Conservation (phyloP, 257 asterid species). For the Fraxinus cuspidata region DNA sequence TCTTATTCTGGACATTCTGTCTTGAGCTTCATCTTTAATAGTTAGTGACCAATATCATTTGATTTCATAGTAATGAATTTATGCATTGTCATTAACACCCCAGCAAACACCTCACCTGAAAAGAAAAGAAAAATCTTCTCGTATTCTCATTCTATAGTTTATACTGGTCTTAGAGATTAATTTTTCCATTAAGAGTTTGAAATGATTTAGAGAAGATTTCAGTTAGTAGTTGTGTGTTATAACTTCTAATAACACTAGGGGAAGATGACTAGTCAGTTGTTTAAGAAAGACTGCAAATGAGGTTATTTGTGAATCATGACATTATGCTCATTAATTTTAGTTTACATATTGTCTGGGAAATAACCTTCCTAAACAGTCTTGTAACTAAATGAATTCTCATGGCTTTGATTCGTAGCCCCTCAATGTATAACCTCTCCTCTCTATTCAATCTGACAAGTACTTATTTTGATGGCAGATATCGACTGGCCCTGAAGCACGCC, state of each 20-base stretch:
- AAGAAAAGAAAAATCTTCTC: not conserved
- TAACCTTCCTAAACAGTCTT: not conserved
- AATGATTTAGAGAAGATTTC: not conserved
- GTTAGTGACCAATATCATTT: not conserved
- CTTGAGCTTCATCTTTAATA: not conserved
- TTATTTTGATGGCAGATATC: slow-evolving; percentile 58
- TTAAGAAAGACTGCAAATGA: not conserved
- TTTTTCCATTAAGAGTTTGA: not conserved
- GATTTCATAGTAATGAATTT: not conserved
- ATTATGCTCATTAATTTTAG: not conserved
- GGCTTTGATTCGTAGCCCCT: not conserved
- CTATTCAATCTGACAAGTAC: not conserved
- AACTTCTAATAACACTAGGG: not conserved
- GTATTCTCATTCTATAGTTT: not conserved
- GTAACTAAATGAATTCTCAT: not conserved
- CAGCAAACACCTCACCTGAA: not conserved
- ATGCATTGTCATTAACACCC: not conserved
- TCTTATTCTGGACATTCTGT: not conserved
- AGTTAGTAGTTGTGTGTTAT: not conserved
- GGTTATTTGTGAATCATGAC: not conserved
- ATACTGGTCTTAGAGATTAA: not conserved
- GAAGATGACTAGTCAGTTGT: not conserved
- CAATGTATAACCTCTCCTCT: not conserved
- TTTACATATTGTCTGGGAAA: not conserved
- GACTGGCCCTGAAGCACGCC: slow-evolving; percentile 97